phyloP scores from a whole-genome alignment of 148 eudicot species.

The Rhododendron griersonianum region DNA sequence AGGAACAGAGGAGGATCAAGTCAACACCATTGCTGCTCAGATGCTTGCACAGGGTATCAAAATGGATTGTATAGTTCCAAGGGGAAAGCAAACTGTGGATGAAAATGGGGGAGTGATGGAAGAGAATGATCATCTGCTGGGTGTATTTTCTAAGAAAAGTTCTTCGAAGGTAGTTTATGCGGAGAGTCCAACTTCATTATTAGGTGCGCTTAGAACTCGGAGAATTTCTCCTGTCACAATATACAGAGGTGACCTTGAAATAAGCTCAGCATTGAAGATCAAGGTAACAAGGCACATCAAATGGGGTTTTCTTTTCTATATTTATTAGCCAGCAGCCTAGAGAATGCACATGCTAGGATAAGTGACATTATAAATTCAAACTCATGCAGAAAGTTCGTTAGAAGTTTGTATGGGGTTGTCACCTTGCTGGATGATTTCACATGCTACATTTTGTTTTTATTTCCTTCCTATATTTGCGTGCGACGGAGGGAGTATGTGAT shows the following conservation, averaged over 20 bases:
- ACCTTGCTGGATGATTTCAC: constrained; percentile 6
- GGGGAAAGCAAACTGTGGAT: constrained; percentile 40
- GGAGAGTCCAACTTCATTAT: constrained; percentile 66
- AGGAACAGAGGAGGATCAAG: constrained; percentile 96
- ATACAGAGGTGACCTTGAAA: constrained; percentile 90
- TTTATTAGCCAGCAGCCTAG: neutral
- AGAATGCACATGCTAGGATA: neutral
- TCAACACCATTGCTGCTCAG: constrained; percentile 72
- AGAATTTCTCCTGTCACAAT: constrained; percentile 82
- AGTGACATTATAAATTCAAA: neutral
- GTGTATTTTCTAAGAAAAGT: constrained; percentile 54
- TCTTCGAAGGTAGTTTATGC: constrained; percentile 63
- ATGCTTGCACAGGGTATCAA: constrained; percentile 81
- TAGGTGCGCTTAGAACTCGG: constrained; percentile 92
- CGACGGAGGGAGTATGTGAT: neutral
- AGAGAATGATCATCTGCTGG: constrained; percentile 73
- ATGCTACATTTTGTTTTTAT: neutral
- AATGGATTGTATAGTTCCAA: constrained; percentile 73
- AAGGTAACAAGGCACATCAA: constrained; percentile 50
- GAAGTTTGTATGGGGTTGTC: constrained; percentile 4
- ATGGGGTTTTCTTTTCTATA: neutral
- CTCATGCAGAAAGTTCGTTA: neutral
- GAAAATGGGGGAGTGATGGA: constrained; percentile 47
- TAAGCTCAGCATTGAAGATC: constrained; percentile 70
- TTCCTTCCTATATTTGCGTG: neutral